These are phyloP conservation scores for Plasmodium inui DNA, from an alignment of 169 alveolate genomes.

Conservation along the genomic window DNA sequence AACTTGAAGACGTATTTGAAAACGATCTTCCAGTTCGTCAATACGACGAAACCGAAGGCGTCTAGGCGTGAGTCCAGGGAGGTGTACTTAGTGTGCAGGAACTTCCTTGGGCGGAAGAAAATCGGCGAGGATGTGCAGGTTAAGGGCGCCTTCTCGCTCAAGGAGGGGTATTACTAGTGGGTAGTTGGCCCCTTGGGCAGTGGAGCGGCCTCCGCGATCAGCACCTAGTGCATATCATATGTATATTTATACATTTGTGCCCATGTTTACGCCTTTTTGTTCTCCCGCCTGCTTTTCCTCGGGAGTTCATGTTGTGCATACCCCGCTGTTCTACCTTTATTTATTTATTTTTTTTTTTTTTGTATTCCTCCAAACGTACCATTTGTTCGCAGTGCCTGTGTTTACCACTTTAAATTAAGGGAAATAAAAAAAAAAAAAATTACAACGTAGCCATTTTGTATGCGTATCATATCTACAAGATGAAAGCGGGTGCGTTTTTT, in stretches of 20 bases:
- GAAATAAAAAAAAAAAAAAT: too few species aligned
- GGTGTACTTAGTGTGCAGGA: constrained; percentile 84
- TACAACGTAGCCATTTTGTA: neutral
- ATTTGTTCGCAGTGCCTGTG: neutral
- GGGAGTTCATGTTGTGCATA: neutral
- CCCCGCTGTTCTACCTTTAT: neutral
- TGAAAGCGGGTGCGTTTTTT: neutral
- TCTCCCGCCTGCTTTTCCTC: neutral
- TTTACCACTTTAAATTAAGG: neutral
- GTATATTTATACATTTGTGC: neutral
- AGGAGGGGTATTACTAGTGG: constrained; percentile 79
- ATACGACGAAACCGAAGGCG: constrained; percentile 85
- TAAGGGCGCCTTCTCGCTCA: constrained; percentile 82
- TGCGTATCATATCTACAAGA: neutral
- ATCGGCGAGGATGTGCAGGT: constrained; percentile 83
- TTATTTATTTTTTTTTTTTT: too few species aligned
- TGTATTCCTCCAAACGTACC: neutral
- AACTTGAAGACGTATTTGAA: constrained; percentile 82
- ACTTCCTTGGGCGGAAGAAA: constrained; percentile 81
- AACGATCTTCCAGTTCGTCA: constrained; percentile 79
- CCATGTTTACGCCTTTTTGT: neutral
- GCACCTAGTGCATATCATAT: neutral
- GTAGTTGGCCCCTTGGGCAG: neutral
- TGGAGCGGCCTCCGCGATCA: neutral
- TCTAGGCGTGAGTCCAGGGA: constrained; percentile 83